Evolutionary conservation across 2,329 filamentous ascomycete genomes (phyloP), one percentile per base, ranked within the genome.

Genomic region (Phoma sp.): DNA sequence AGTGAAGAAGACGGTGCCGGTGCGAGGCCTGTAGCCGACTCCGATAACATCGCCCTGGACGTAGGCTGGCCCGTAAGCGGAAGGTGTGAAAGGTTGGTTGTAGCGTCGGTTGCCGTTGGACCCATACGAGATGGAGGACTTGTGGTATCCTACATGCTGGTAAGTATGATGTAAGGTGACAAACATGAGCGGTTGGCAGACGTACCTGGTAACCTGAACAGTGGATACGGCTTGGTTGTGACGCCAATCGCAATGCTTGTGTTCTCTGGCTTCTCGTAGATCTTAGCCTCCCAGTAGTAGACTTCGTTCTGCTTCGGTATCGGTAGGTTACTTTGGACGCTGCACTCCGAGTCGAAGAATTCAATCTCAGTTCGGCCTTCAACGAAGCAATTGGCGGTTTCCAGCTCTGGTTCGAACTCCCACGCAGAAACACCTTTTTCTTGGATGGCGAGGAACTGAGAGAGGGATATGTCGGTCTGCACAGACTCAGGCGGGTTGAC

Each of bases 391-490:
- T 98, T 98, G 64, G 95, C 95, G 65, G 98, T 97, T 77, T 99
- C 95, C 32, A 98, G 80, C 76, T 99, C 95, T n/a, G 95, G 95
- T 76, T 98, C 95, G 70, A 99, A 99, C 76, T 99, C 95, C 95
- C 95, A 99, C 6, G 95, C 95, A 5, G 95, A 96, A n/a, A 99
- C 94, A 45, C 95, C 95, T 77, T 99, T 99, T 80, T 99, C 95
- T 79, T 99, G 95, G 64, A 99, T 99, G 37, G 95, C 95, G 55
- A 99, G 84, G 74, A 96, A 98, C 75, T 99, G 95, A 32, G 95
- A 98, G 61, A 99, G 80, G 21, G 95, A 98, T 62, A 99, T 99
- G 73, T 99, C 95, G 64, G 95, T 98, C 70, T 95, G 92, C 55
- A 94, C 81, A 7, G 95, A 98, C 76, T 99, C 95, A 62, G 95